Conservation (phyloP, 805 yeast species). For the Metschnikowia peoriensis region DNA sequence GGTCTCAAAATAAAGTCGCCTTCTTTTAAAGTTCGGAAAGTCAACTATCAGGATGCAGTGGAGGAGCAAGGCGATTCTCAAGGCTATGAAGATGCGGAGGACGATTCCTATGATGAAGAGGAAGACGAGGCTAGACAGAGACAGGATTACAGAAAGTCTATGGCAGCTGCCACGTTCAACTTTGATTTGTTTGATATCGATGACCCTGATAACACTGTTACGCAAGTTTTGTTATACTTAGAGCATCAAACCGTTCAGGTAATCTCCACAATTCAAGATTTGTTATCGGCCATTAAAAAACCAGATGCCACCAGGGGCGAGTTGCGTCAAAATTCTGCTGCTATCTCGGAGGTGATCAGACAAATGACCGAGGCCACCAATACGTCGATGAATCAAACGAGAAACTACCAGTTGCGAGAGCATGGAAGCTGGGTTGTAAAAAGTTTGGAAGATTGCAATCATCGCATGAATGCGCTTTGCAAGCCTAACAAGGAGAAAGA, state of each 20-base stretch:
- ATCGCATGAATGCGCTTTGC: conserved; percentile 76
- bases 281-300: conserved; percentile 72
- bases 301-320: conserved; percentile 76
- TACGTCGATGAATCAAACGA: conserved; percentile 82
- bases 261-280: conserved; percentile 81
- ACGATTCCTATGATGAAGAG: conserved; percentile 26
- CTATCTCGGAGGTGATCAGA: conserved; percentile 74
- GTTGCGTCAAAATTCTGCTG: conserved; percentile 66
- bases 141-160: conserved; percentile 45
- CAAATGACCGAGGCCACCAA: conserved; percentile 91
- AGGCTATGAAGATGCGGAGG: conserved; percentile 17
- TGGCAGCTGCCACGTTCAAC: conserved; percentile 60
- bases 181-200: conserved; percentile 75
- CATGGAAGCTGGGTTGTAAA: conserved; percentile 91
- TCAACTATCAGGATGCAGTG: conserved; percentile 12
- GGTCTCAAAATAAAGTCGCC: conserved; percentile 9
- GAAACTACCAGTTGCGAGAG: conserved; percentile 79
- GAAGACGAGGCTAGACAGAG: conserved; percentile 39
- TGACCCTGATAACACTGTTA: conserved; percentile 84
- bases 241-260: conserved; percentile 95
- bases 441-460: conserved; percentile 79
- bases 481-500: conserved; percentile 38
- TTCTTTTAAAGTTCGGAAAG: conserved; percentile 18
- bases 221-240: conserved; percentile 77
- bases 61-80: conserved; percentile 6